phyloP scores from a whole-genome alignment of 108 stramenopile species.

The Aurantiochytrium sp. region DNA sequence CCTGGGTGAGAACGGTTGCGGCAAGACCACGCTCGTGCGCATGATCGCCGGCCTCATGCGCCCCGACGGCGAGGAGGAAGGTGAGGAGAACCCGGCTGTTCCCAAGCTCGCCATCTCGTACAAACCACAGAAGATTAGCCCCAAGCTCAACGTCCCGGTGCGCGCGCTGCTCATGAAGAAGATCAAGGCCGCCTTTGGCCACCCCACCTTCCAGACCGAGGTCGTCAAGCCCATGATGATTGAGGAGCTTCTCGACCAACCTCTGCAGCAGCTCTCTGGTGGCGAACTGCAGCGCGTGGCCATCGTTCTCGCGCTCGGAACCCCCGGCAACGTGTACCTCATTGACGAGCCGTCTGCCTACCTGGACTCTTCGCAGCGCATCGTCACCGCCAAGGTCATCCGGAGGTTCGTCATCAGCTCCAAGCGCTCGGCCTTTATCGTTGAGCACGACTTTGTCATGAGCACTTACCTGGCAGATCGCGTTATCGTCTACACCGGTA shows the following conservation, averaged over 20 bases:
- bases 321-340: constrained; percentile 95
- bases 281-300: constrained; percentile 98
- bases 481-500: constrained; percentile 90
- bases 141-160: constrained; percentile 90
- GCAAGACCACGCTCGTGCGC: constrained; percentile 65
- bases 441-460: constrained; percentile 99
- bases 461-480: constrained; percentile 95
- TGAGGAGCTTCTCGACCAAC: constrained; percentile 89
- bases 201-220: constrained; percentile 93
- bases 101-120: constrained; percentile 90
- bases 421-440: constrained; percentile 96
- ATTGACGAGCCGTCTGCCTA: constrained; percentile 98
- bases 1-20: constrained; percentile 86
- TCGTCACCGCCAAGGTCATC: constrained; percentile 96
- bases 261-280: constrained; percentile 93
- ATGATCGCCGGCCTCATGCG: constrained; percentile 89
- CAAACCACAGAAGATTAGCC: constrained; percentile 99
- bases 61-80: constrained; percentile 64
- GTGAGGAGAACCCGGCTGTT: constrained; percentile 58
- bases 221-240: constrained; percentile 93
- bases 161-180: constrained; percentile 92
- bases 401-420: constrained; percentile 92
- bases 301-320: constrained; percentile 86
- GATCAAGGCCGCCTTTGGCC: constrained; percentile 84
- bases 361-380: constrained; percentile 96